Percentiles rank a stretch among this genome's conserved stretches.
Conservation (phyloP, 2,329 filamentous ascomycete species). For the Sarocladiaceae sp. region DNA sequence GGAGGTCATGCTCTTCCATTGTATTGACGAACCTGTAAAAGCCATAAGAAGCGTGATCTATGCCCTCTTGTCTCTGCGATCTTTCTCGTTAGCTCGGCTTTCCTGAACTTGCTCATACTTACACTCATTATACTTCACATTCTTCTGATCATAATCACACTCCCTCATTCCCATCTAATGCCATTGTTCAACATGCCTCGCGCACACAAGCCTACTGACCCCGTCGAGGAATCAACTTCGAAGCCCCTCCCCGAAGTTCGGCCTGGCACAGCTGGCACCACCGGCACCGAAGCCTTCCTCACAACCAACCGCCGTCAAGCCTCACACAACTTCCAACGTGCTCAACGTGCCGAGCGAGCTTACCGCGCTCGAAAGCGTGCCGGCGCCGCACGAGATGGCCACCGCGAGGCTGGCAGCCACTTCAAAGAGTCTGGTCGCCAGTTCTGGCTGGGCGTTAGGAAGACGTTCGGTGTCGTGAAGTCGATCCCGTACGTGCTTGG, state of each 20-base stretch:
- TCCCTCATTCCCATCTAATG: background rate
- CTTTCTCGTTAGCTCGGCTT: background rate
- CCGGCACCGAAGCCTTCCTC: conserved; percentile 38
- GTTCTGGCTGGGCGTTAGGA: conserved; percentile 27
- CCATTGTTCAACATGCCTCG: conserved; percentile 4
- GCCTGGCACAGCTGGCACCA: conserved; percentile 27
- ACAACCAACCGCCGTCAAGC: conserved; percentile 32
- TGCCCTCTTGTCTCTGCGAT: background rate
- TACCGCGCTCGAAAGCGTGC: conserved; percentile 38
- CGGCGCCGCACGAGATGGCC: conserved; percentile 31
- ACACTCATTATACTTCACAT: background rate
- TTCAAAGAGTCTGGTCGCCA: conserved; percentile 32
- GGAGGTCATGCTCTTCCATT: too few relatives aligned
- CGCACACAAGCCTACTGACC: conserved; percentile 7
- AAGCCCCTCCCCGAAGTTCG: conserved; percentile 3
- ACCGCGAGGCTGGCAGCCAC: conserved; percentile 33
- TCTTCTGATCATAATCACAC: background rate
- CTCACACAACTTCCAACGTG: conserved; percentile 31
- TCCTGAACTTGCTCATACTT: background rate
- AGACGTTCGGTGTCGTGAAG: conserved; percentile 26
- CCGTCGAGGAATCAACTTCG: background rate
- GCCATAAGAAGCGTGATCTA: background rate
- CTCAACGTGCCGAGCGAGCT: conserved; percentile 34
- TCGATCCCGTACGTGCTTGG: conserved; percentile 30
- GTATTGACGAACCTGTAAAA: background rate